Conservation (phyloP, 805 yeast species). For the Scheffersomyces coipomensis region DNA sequence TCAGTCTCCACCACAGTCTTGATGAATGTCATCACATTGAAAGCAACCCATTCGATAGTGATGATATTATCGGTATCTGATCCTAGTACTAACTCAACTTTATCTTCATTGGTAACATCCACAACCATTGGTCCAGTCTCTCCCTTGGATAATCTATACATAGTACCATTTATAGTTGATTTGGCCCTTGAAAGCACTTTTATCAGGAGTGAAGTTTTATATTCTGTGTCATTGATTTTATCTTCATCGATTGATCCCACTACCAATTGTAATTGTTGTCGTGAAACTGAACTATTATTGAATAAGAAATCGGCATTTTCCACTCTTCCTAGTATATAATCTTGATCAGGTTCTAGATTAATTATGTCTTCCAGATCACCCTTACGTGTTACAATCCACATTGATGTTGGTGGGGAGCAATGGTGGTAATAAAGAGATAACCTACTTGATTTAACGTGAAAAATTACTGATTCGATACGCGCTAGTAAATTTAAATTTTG, state of each 20-base stretch:
- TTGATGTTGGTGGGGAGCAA: neutral
- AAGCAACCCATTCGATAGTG: constrained; percentile 18
- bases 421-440: too few species aligned
- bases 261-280: constrained; percentile 23
- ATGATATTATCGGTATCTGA: constrained; percentile 12
- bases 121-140: constrained; percentile 2
- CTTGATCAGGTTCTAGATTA: constrained; percentile 8
- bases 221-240: neutral
- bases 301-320: constrained; percentile 25
- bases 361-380: too few species aligned
- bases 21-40: constrained; percentile 11
- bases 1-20: constrained; percentile 1
- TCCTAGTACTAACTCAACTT: constrained; percentile 7
- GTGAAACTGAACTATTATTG: constrained; percentile 28
- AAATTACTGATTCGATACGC: too few species aligned
- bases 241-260: constrained; percentile 9
- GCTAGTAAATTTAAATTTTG: too few species aligned
- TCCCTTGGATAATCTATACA: constrained; percentile 16
- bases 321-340: constrained; percentile 27
- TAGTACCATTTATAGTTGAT: constrained; percentile 24
- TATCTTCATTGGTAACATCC: constrained; percentile 3
- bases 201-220: constrained; percentile 16
- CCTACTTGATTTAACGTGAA: too few species aligned
- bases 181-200: constrained; percentile 28
- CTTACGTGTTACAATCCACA: constrained; percentile 7